These are phyloP conservation scores for Acrodontium crateriforme DNA, from an alignment of 2,329 filamentous ascomycete species.

Conservation along the genomic window DNA sequence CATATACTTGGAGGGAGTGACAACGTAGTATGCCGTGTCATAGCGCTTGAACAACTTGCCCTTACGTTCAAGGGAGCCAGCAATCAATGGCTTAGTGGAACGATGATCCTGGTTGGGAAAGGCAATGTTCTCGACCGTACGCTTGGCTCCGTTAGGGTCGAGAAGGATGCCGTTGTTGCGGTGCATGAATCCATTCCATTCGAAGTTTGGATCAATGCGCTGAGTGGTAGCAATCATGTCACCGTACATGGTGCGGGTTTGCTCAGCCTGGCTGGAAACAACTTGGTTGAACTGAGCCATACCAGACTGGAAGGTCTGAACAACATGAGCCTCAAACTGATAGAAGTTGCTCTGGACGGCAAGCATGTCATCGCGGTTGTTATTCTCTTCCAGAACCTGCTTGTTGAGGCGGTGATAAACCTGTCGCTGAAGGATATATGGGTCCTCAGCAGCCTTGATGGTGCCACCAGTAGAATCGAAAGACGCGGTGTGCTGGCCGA, in stretches of 20 bases:
- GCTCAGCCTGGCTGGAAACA: conserved; percentile 66
- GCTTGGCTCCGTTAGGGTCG: conserved; percentile 60
- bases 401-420: conserved; percentile 74
- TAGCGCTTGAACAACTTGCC: conserved; percentile 75
- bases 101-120: conserved; percentile 85
- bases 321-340: conserved; percentile 72
- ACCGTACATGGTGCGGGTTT: conserved; percentile 63
- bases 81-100: conserved; percentile 68
- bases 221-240: conserved; percentile 71
- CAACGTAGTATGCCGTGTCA: conserved; percentile 72
- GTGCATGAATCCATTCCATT: conserved; percentile 75
- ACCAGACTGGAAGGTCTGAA: conserved; percentile 69
- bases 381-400: conserved; percentile 91
- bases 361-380: conserved; percentile 81
- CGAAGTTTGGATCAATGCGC: conserved; percentile 68
- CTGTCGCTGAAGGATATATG: conserved; percentile 73
- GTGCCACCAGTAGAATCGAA: conserved; percentile 65
- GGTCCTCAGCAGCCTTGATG: conserved; percentile 61
- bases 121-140: conserved; percentile 56
- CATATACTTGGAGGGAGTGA: conserved; percentile 75
- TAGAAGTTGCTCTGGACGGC: conserved; percentile 83
- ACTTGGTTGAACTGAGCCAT: conserved; percentile 74
- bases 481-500: conserved; percentile 70
- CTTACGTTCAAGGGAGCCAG: conserved; percentile 82
- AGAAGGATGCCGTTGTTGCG: conserved; percentile 61